Conservation (phyloP, 1,284 basidiomycete species). For the Sutorius eximius region DNA sequence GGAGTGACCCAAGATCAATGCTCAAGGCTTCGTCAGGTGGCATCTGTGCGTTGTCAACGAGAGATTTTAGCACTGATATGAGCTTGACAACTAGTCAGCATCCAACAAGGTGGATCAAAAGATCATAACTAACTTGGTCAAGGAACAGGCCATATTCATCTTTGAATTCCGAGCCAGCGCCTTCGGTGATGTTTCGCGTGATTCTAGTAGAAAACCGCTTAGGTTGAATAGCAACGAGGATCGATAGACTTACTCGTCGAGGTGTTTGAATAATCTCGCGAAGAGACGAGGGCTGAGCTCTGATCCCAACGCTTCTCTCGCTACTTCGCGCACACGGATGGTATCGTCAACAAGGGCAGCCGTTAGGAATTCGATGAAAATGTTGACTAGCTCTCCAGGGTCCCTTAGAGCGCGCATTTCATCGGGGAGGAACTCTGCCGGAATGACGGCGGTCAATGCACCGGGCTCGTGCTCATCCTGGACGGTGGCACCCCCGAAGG, state of each 20-base stretch:
- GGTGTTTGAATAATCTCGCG: slow-evolving; percentile 62
- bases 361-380: slow-evolving; percentile 72
- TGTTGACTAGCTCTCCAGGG: slow-evolving; percentile 54
- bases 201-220: slow-evolving; percentile 37
- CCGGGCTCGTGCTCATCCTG: slow-evolving; percentile 50
- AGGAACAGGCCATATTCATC: slow-evolving; percentile 66
- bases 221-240: background rate
- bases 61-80: slow-evolving; percentile 71
- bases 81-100: slow-evolving; percentile 45
- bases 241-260: slow-evolving; percentile 62
- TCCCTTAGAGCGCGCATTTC: slow-evolving; percentile 63
- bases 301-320: slow-evolving; percentile 76
- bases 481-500: slow-evolving; percentile 70
- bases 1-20: slow-evolving; percentile 69
- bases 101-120: slow-evolving; percentile 1
- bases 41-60: slow-evolving; percentile 72
- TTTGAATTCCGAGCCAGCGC: slow-evolving; percentile 46
- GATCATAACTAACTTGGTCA: slow-evolving; percentile 60
- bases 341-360: slow-evolving; percentile 64
- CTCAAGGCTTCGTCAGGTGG: slow-evolving; percentile 60
- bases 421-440: slow-evolving; percentile 65
- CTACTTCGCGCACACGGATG: slow-evolving; percentile 68
- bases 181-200: slow-evolving; percentile 44
- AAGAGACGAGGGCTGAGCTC: slow-evolving; percentile 76
- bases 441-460: slow-evolving; percentile 56